Base-by-base conservation (phyloP, 2,329 filamentous ascomycete species). In the Fusarium acutatum region DNA sequence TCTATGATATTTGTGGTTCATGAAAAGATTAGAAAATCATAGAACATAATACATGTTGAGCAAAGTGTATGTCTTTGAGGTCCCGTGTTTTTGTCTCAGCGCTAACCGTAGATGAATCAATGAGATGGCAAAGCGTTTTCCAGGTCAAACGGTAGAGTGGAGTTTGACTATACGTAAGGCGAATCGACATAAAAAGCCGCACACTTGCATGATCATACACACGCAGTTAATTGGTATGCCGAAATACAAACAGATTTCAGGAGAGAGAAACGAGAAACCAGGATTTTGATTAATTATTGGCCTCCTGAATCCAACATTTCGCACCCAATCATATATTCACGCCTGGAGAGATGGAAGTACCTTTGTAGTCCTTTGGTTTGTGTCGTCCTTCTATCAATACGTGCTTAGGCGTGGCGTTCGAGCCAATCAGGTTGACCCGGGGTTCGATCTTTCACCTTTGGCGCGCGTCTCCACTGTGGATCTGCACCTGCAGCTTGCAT, bases 391-490 rank as follows among this genome's bases (percentile, higher is more conserved):
- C 34, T 60, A 52, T 52, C 57, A 52, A 38, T 59, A 49, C 32
- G 22, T 47, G 30, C 54, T 50, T 24, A 50, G 34, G 24, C 24
- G 34, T 28, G 15, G 17, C 20, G 9, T n/a, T 40, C 28, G 2
- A 40, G 24, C 50, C 50, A 54, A 54, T 54, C 24, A 54, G 34
- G 8, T 40, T 37, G 34, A 37, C 53, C 34, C 34, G 60, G 38
- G 40, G 34, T 53, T 53, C 38, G 62, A 61, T 56, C 56, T 69
- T 69, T 67, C 61, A 70, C 65, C 41, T 72, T 72, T 72, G 71
- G 67, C 71, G 71, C 71, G 67, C 67, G 67, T 59, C 71, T 72
- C 71, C 71, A 64, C 67, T 59, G 63, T 73, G 71, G 71, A 60
- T 64, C 67, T 71, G 59, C 67, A 74, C 61, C 60, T 73, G 71